Evolutionary conservation across 306 rosid genomes (phyloP), one percentile per base, ranked within the genome.

Genomic region (Fagus crenata): DNA sequence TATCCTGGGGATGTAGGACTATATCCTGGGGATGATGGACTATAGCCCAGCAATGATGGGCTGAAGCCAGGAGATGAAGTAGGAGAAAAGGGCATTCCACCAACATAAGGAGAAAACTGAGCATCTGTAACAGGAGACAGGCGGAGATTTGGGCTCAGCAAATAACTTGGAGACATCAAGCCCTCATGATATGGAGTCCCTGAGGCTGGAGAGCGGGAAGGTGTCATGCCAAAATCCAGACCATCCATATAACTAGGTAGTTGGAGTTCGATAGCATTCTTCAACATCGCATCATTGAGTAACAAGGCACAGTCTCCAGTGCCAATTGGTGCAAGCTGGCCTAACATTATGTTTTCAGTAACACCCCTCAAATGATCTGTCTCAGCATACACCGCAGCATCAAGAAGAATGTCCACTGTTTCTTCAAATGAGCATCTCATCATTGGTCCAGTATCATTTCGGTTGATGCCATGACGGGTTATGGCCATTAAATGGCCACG

Each of bases 371-470:
- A 77, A 75, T 87, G 37, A 80, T 96, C 99, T 12, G 93, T 82
- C 82, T 96, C 99, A 0, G 98, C 98, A 83, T 81, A 96, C 32
- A 96, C 98, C 1, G 99, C 97, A 74, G 99, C 99, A 81, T 92
- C 99, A 69, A 92, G 93, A 35, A 96, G 93, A 91, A 96, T 92
- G 83, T 96, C 99, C 80, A 96, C 99, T 2, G 99, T 91, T 83
- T 92, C 98, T 83, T 96, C 99, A 79, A 96, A 96, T 11, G 99
- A 96, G 84, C 99, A 96, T 72, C 99, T 87, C 99, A 96, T 96
- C 99, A 96, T 92, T 22, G 99, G 99, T 18, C 99, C 99, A 7
- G 98, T 96, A 74, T 96, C 99, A 79, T 96, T 96, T 54, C 98
- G 49, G 71, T 96, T 96, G 72, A 96, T 96, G 33, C 99, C 99